These are phyloP conservation scores for Colletotrichum sp. DNA, from an alignment of 2,329 filamentous ascomycete species.

Conservation along the genomic window DNA sequence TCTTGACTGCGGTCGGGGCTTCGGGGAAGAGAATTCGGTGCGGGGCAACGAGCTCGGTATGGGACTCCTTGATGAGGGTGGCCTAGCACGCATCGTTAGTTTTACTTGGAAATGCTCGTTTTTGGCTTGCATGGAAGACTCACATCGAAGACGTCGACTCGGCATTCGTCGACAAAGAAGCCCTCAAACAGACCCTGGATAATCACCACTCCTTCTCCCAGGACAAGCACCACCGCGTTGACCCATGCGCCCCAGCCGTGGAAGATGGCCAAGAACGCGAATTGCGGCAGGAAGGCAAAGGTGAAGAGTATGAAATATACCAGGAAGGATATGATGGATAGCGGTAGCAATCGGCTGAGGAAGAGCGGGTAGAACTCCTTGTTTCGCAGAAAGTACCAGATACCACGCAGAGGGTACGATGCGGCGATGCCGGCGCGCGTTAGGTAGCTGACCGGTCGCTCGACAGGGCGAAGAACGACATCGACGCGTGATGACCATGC, in stretches of 20 bases:
- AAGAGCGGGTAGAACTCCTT: conserved; percentile 85
- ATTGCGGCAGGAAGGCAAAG: conserved; percentile 88
- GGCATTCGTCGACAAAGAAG: conserved; percentile 79
- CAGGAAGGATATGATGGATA: conserved; percentile 80
- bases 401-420: conserved; percentile 70
- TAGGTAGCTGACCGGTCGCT: conserved; percentile 46
- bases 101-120: neutral
- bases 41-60: conserved; percentile 70
- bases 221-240: conserved; percentile 83
- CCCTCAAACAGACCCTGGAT: conserved; percentile 75
- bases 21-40: conserved; percentile 71
- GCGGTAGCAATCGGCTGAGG: conserved; percentile 75
- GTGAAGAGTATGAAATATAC: conserved; percentile 88
- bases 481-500: conserved; percentile 16
- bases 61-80: conserved; percentile 76
- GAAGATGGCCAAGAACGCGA: conserved; percentile 87
- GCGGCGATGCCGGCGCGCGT: conserved; percentile 49
- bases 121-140: conserved; percentile 30
- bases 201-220: conserved; percentile 81
- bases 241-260: conserved; percentile 89
- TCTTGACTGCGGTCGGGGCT: conserved; percentile 74
- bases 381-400: conserved; percentile 81
- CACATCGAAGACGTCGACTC: conserved; percentile 85
- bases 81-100: conserved; percentile 44
- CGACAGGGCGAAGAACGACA: conserved; percentile 24